A percentile compares a stretch with the other conserved stretches of the same genome.
These are phyloP conservation scores for Globisporangium carolinianum DNA, from an alignment of 352 stramenopile species.

Conservation along the genomic window DNA sequence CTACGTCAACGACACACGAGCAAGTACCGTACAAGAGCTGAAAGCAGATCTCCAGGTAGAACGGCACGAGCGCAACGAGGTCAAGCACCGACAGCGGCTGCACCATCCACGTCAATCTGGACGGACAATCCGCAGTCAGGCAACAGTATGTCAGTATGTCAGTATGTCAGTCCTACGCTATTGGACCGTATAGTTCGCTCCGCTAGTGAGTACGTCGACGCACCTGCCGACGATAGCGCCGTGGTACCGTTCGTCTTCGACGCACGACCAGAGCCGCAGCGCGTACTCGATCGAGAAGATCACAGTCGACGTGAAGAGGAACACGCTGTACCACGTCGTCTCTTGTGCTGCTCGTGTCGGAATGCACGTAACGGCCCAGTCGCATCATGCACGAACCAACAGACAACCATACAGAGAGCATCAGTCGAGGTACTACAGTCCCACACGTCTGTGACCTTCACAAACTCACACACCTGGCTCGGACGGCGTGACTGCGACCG, in stretches of 20 bases:
- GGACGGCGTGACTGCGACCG: conserved; percentile 4
- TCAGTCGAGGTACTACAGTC: no score
- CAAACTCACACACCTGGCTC: conserved; percentile 6
- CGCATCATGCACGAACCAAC: no score
- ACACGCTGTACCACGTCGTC: conserved; percentile 31
- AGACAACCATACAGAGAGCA: not conserved
- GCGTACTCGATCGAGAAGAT: conserved; percentile 60
- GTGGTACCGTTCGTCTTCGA: conserved; percentile 45
- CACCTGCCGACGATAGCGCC: conserved; percentile 32
- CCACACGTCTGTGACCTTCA: no score
- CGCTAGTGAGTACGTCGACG: not conserved
- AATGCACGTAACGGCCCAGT: not conserved
- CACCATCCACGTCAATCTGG: conserved; percentile 50
- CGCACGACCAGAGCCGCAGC: conserved; percentile 53
- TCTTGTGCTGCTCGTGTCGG: no score
- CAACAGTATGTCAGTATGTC: not conserved
- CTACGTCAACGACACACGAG: no score
- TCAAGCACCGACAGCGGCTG: conserved; percentile 53
- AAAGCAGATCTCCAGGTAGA: conserved; percentile 55
- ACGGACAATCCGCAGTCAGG: not conserved
- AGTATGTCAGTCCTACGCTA: not conserved
- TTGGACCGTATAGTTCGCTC: no score
- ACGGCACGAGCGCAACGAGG: conserved; percentile 41
- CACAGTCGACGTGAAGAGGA: conserved; percentile 45
- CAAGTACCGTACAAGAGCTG: conserved; percentile 24